phyloP scores from a whole-genome alignment of 352 stramenopile species.

The Globisporangium okanoganense region DNA sequence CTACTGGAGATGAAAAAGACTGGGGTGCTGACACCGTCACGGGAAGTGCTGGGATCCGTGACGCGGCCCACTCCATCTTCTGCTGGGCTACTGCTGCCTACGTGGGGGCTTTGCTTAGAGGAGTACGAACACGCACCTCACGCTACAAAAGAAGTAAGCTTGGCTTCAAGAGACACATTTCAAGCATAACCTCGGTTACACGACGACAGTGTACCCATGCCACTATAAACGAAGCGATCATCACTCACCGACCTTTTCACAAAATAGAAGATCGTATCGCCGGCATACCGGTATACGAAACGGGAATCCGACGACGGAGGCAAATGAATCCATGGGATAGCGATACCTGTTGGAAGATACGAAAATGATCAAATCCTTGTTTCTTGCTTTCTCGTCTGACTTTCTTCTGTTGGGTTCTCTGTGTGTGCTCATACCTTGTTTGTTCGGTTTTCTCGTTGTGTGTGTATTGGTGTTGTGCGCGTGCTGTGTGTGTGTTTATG shows the following conservation, averaged over 20 bases:
- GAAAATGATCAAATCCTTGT: conserved; percentile 2
- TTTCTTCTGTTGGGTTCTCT: conserved; percentile 13
- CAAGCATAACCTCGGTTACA: background rate
- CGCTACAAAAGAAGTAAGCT: background rate
- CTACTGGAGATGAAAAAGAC: background rate
- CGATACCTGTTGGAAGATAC: conserved; percentile 13
- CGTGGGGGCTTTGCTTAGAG: background rate
- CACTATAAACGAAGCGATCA: background rate
- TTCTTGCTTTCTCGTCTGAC: conserved; percentile 19
- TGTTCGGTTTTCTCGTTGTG: background rate
- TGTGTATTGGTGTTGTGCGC: background rate
- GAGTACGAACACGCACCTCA: too few species aligned
- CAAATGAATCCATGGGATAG: too few species aligned
- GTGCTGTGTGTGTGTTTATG: background rate
- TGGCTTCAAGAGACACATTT: background rate
- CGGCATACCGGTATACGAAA: too few species aligned
- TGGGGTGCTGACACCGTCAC: background rate
- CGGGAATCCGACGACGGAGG: conserved; percentile 3
- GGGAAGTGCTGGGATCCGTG: conserved; percentile 23
- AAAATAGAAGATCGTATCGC: too few species aligned
- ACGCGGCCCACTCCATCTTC: conserved; percentile 24
- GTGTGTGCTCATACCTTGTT: background rate
- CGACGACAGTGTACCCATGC: background rate
- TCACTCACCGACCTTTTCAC: background rate
- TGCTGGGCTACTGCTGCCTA: background rate